These are phyloP conservation scores for Metschnikowia orientalis DNA, from an alignment of 805 yeast species.

Conservation along the genomic window DNA sequence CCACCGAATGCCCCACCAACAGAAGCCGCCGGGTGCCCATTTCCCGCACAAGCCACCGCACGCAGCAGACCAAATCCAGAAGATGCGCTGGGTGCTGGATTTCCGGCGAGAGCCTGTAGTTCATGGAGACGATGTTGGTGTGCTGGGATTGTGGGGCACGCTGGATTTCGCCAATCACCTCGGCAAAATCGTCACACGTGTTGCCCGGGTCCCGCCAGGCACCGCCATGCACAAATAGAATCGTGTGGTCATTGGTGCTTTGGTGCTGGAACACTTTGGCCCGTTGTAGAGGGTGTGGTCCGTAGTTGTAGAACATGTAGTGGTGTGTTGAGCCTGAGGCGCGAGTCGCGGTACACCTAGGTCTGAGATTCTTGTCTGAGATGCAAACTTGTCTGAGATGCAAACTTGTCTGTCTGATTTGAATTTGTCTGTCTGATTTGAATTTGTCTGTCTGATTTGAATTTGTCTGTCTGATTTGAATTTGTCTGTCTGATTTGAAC, in stretches of 20 bases:
- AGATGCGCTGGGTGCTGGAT: constrained; percentile 59
- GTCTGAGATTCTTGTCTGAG: no score
- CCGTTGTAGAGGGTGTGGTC: constrained; percentile 30
- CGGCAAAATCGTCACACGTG: constrained; percentile 52
- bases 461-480: no score
- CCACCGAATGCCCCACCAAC: constrained; percentile 74
- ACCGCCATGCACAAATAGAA: constrained; percentile 78
- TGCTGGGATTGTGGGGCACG: background rate
- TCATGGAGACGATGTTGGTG: constrained; percentile 34
- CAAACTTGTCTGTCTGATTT: no score
- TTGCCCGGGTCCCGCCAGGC: constrained; percentile 77
- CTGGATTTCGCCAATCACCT: constrained; percentile 20
- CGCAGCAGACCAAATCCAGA: constrained; percentile 48
- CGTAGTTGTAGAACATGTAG: constrained; percentile 27
- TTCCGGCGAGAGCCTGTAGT: constrained; percentile 65
- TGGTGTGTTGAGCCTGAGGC: no score
- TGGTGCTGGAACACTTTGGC: constrained; percentile 25
- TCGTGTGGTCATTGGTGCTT: constrained; percentile 18
- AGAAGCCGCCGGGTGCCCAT: constrained; percentile 21
- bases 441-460: no score
- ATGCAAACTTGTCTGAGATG: no score
- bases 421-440: no score
- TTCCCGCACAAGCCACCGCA: constrained; percentile 26
- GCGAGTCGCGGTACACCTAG: no score
- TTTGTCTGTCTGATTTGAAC: no score